These are phyloP conservation scores for Dendrobium nobile DNA, from an alignment of 106 monocot genomes.

Conservation along the genomic window DNA sequence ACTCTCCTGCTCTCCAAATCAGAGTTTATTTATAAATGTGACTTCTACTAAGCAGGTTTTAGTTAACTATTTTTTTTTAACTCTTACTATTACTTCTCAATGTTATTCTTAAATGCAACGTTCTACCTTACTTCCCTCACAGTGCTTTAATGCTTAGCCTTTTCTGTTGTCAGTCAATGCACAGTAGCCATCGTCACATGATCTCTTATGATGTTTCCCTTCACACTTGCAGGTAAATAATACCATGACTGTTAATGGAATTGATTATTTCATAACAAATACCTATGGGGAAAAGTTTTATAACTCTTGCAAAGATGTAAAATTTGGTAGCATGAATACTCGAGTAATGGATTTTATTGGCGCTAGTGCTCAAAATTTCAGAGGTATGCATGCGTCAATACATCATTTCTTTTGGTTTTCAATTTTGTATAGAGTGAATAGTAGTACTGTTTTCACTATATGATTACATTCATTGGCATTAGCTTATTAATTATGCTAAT, in stretches of 20 bases:
- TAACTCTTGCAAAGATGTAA: slow-evolving; percentile 97
- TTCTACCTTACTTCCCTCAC: not conserved
- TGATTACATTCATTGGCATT: not conserved
- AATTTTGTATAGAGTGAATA: not conserved
- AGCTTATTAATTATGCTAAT: not conserved
- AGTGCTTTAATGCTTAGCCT: not conserved
- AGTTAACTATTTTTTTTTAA: not conserved
- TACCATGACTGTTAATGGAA: slow-evolving; percentile 70
- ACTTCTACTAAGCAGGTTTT: slow-evolving; percentile 70
- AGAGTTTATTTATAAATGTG: slow-evolving; percentile 95
- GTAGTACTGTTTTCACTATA: not conserved
- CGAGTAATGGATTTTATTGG: slow-evolving; percentile 96
- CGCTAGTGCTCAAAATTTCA: slow-evolving; percentile 70
- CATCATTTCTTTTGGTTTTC: not conserved
- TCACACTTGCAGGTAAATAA: slow-evolving; percentile 44
- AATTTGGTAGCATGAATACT: slow-evolving; percentile 95
- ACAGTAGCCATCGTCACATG: not conserved
- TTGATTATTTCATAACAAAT: slow-evolving; percentile 63
- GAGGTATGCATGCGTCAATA: slow-evolving; percentile 35
- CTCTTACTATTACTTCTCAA: not conserved
- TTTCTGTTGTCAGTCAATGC: not conserved
- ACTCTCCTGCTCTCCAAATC: slow-evolving; percentile 90
- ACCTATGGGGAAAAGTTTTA: slow-evolving; percentile 61
- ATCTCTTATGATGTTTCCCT: slow-evolving; percentile 4
- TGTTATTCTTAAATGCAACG: not conserved